These are phyloP conservation scores for Endoconidiophora laricicola DNA, from an alignment of 2,329 filamentous ascomycete species.

Conservation along the genomic window DNA sequence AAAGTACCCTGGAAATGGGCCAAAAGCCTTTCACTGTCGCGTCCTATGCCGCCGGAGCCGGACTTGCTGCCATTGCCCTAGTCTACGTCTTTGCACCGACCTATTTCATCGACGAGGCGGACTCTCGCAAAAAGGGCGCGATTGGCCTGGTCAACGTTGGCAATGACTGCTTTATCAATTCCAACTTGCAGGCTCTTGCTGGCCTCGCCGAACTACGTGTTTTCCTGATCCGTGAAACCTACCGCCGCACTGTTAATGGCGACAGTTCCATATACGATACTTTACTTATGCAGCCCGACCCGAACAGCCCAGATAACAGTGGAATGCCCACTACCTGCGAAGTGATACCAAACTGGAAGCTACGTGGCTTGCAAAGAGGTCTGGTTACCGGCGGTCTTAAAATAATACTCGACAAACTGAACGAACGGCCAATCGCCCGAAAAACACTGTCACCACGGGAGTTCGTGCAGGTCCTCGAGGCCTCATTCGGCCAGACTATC, in stretches of 20 bases:
- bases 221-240: conserved; percentile 83
- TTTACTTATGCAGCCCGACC: conserved; percentile 32
- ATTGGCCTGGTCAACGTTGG: conserved; percentile 81
- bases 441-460: conserved; percentile 82
- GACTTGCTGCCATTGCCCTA: conserved; percentile 81
- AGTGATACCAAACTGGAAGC: conserved; percentile 39
- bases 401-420: conserved; percentile 78
- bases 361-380: conserved; percentile 57
- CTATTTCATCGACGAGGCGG: conserved; percentile 71
- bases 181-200: conserved; percentile 80
- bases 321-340: not conserved
- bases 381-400: conserved; percentile 77
- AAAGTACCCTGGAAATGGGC: conserved; percentile 18
- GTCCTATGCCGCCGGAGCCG: conserved; percentile 88
- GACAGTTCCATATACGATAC: conserved; percentile 51
- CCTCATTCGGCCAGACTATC: conserved; percentile 76
- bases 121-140: conserved; percentile 61
- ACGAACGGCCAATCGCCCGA: conserved; percentile 81
- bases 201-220: conserved; percentile 76
- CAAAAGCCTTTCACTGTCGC: conserved; percentile 30
- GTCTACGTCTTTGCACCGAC: conserved; percentile 98
- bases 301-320: conserved; percentile 9
- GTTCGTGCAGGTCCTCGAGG: conserved; percentile 71
- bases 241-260: conserved; percentile 67
- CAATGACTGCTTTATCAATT: conserved; percentile 97